Percentiles rank a stretch among this genome's conserved stretches.
Conservation (phyloP, 495 filamentous ascomycete species). For the Aspergillus ellipticus region DNA sequence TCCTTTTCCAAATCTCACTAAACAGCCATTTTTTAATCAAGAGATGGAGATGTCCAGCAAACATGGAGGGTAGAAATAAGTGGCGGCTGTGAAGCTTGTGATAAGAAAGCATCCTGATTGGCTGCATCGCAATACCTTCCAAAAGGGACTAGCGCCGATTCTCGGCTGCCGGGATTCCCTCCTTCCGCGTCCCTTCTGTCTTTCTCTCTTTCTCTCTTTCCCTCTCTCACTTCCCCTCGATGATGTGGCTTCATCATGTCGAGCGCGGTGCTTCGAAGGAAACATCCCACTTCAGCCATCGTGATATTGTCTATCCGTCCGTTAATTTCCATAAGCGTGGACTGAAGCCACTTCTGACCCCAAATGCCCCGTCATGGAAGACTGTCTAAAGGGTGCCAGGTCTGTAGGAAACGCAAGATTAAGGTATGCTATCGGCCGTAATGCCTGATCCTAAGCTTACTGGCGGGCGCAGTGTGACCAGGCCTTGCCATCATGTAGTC, state of each 20-base stretch:
- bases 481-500: not conserved
- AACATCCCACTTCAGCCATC: too few relatives aligned
- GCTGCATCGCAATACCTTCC: conserved; percentile 8
- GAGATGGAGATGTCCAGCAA: too few relatives aligned
- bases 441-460: not conserved
- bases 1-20: not conserved
- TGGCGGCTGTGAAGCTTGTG: not conserved
- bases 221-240: not conserved
- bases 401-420: conserved; percentile 10
- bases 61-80: too few relatives aligned
- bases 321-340: not conserved
- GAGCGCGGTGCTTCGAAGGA: too few relatives aligned
- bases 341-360: not conserved
- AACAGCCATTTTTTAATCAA: not conserved
- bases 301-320: too few relatives aligned
- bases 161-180: not conserved
- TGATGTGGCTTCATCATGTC: not conserved
- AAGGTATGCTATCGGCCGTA: not conserved
- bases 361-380: conserved; percentile 9
- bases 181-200: too few relatives aligned
- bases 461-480: conserved; percentile 1
- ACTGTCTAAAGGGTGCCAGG: conserved; percentile 8
- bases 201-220: not conserved
- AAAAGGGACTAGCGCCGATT: conserved; percentile 7
- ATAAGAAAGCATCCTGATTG: not conserved